phyloP scores from a whole-genome alignment of 2,329 filamentous ascomycete genomes.

The Cryphonectria japonica region DNA sequence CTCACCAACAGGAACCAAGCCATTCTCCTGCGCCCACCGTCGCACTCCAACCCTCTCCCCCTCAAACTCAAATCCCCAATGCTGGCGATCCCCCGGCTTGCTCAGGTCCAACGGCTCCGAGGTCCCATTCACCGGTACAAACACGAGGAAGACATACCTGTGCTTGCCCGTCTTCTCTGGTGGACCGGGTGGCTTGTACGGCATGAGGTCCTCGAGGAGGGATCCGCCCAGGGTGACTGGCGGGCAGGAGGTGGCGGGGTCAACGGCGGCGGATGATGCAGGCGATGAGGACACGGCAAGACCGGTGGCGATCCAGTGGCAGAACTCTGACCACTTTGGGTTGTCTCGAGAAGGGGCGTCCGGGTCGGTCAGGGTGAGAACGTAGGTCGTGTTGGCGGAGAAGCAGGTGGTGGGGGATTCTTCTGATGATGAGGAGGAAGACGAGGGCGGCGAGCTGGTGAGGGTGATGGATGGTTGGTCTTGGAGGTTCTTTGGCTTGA shows the following conservation, averaged over 20 bases:
- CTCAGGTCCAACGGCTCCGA: slow-evolving; percentile 40
- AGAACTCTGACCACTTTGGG: slow-evolving; percentile 50
- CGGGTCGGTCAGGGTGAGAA: slow-evolving; percentile 46
- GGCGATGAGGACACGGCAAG: slow-evolving; percentile 33
- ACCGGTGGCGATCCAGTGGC: slow-evolving; percentile 49
- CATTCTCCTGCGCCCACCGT: slow-evolving; percentile 47
- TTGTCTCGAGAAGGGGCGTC: slow-evolving; percentile 48
- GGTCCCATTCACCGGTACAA: slow-evolving; percentile 45
- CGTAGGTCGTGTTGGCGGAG: slow-evolving; percentile 35
- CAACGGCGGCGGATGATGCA: background rate
- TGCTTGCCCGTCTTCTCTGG: slow-evolving; percentile 48
- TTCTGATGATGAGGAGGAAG: slow-evolving; percentile 19
- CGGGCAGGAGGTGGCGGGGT: background rate
- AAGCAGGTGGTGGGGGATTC: background rate
- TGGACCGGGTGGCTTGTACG: slow-evolving; percentile 47
- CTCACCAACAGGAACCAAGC: slow-evolving; percentile 45
- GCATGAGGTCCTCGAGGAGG: slow-evolving; percentile 41
- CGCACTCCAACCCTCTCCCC: slow-evolving; percentile 42
- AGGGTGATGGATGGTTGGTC: slow-evolving; percentile 41
- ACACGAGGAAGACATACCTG: slow-evolving; percentile 48
- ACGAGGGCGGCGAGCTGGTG: slow-evolving; percentile 30
- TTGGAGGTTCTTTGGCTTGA: slow-evolving; percentile 41
- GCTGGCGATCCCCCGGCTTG: slow-evolving; percentile 43
- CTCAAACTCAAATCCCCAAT: slow-evolving; percentile 45
- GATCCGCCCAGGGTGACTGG: background rate